phyloP scores from a whole-genome alignment of 1,284 basidiomycete genomes.

The Takashimella koratensis region DNA sequence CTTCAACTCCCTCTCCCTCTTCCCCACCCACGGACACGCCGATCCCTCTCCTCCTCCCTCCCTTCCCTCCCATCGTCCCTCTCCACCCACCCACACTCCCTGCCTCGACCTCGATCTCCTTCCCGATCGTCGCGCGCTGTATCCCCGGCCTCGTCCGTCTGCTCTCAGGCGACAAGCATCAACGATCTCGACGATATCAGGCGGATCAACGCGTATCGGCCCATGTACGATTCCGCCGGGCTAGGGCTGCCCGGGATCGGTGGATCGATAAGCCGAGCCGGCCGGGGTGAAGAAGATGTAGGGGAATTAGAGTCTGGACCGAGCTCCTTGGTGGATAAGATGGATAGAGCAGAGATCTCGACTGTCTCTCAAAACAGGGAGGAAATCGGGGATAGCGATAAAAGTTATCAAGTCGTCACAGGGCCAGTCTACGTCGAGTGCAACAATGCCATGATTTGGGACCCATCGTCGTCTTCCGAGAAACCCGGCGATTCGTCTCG shows the following conservation, averaged over 20 bases:
- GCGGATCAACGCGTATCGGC: constrained; percentile 27
- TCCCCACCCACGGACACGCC: too few species aligned
- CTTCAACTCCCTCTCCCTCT: not conserved
- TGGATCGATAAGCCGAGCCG: not conserved
- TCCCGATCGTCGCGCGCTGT: not conserved
- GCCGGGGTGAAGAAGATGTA: not conserved
- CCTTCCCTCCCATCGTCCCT: not conserved
- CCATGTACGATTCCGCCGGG: constrained; percentile 24
- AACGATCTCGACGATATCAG: constrained; percentile 30
- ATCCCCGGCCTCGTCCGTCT: constrained; percentile 27
- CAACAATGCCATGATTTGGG: not conserved
- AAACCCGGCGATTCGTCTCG: not conserved
- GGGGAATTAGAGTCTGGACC: not conserved
- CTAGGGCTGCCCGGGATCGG: not conserved
- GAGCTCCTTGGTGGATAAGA: not conserved
- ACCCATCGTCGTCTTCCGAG: not conserved
- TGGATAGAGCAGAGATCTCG: not conserved
- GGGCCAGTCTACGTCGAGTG: not conserved
- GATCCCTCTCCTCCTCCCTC: not conserved
- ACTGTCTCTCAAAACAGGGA: not conserved
- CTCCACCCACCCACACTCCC: not conserved
- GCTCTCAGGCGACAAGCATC: constrained; percentile 29
- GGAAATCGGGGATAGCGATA: not conserved
- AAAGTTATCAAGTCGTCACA: too few species aligned
- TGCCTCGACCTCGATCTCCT: too few species aligned